Evolutionary conservation across 2,329 filamentous ascomycete genomes (phyloP).

Genomic region (Zymoseptoria ardabiliae): DNA sequence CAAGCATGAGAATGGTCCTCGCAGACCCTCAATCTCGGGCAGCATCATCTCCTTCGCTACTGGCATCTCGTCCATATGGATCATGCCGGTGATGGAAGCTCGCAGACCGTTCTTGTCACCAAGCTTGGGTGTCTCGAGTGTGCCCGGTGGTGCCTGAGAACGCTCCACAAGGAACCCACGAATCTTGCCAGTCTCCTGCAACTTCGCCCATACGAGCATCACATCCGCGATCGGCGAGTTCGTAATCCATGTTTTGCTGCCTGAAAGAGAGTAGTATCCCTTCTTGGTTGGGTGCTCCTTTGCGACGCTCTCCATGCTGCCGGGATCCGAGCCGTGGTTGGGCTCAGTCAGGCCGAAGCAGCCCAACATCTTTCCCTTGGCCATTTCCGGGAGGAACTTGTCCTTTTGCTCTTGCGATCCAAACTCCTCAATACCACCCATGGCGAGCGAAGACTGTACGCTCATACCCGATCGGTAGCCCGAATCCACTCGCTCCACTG

Average conservation of each 20-base stretch:
- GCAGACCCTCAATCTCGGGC: constrained; percentile 76
- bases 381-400: constrained; percentile 70
- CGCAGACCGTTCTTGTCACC: constrained; percentile 93
- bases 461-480: constrained; percentile 91
- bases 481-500: constrained; percentile 84
- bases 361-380: constrained; percentile 72
- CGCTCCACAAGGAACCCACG: constrained; percentile 86
- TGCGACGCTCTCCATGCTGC: constrained; percentile 83
- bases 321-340: constrained; percentile 86
- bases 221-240: constrained; percentile 87
- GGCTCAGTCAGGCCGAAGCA: constrained; percentile 89
- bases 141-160: constrained; percentile 74
- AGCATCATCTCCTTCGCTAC: constrained; percentile 92
- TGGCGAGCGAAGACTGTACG: constrained; percentile 84
- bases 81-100: constrained; percentile 95
- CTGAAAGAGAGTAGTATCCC: constrained; percentile 71
- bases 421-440: constrained; percentile 86
- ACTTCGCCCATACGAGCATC: constrained; percentile 84
- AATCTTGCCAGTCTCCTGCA: constrained; percentile 87
- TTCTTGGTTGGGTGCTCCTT: constrained; percentile 76
- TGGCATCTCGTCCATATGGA: constrained; percentile 84
- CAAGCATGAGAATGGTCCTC: constrained; percentile 84
- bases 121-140: constrained; percentile 82
- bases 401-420: constrained; percentile 84
- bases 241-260: constrained; percentile 91